Evolutionary conservation across 345 rosid genomes (phyloP).

Genomic region (Euphorbia pulcherrima): DNA sequence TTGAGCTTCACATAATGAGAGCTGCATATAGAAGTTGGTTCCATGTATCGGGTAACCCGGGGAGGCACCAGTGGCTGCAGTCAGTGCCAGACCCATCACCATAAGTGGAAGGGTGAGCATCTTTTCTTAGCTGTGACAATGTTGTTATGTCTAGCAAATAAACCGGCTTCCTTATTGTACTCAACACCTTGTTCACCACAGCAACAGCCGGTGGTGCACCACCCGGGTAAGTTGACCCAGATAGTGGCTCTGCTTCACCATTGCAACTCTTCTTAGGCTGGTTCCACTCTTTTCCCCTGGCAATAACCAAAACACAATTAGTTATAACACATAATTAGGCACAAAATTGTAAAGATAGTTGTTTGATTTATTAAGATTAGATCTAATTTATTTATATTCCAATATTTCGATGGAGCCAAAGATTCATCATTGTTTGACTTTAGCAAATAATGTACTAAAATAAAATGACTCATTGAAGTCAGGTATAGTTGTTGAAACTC

Average conservation of each 20-base stretch:
- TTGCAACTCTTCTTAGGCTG: constrained; percentile 54
- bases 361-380: too few relatives aligned
- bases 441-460: too few relatives aligned
- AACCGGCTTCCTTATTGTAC: constrained; percentile 53
- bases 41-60: constrained; percentile 95
- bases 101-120: constrained; percentile 80
- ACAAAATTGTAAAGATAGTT: too few relatives aligned
- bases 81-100: constrained; percentile 51
- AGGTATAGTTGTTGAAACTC: too few relatives aligned
- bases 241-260: constrained; percentile 57
- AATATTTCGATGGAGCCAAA: too few relatives aligned
- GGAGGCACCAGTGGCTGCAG: constrained; percentile 98
- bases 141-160: constrained; percentile 79
- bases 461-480: too few relatives aligned
- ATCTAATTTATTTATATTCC: too few relatives aligned
- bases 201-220: constrained; percentile 63
- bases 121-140: constrained; percentile 81
- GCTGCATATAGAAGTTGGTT: constrained; percentile 90
- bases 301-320: background rate
- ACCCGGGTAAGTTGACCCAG: constrained; percentile 68
- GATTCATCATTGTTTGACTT: too few relatives aligned
- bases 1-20: constrained; percentile 42
- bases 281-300: constrained; percentile 82
- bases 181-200: constrained; percentile 51
- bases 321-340: background rate